Percentiles rank a stretch among this genome's conserved stretches.
phyloP scores from a whole-genome alignment of 108 stramenopile species.

The Pseudonitzschia delicatissima region DNA sequence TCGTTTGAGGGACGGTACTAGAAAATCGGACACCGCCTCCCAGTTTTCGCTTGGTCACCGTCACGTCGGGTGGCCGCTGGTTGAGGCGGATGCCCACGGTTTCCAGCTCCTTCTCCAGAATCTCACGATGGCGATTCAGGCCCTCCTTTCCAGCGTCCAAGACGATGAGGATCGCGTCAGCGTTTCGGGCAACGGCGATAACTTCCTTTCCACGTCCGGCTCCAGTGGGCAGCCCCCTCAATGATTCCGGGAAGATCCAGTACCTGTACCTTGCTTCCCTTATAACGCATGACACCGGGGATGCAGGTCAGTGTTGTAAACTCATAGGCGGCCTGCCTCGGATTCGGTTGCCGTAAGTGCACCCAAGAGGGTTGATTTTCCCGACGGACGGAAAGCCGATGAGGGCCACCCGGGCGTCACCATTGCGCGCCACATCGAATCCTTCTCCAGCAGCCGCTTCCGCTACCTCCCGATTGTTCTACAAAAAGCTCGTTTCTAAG shows the following conservation, averaged over 20 bases:
- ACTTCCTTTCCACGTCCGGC: constrained; percentile 98
- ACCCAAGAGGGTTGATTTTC: constrained; percentile 89
- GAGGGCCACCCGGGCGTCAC: constrained; percentile 96
- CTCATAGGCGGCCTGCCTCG: constrained; percentile 88
- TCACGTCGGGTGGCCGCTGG: constrained; percentile 88
- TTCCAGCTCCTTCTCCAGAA: constrained; percentile 96
- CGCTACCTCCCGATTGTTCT: constrained; percentile 83
- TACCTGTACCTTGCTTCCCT: constrained; percentile 92
- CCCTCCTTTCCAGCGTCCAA: constrained; percentile 97
- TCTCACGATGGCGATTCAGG: constrained; percentile 93
- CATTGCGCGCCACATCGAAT: constrained; percentile 92
- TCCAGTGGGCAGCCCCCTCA: constrained; percentile 98
- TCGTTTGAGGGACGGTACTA: constrained; percentile 86
- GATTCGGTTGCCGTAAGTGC: constrained; percentile 90
- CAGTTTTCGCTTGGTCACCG: constrained; percentile 81
- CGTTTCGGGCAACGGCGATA: constrained; percentile 94
- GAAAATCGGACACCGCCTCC: constrained; percentile 94
- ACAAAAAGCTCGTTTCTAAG: constrained; percentile 92
- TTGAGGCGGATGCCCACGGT: constrained; percentile 98
- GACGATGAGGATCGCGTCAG: constrained; percentile 97
- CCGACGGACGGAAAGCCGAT: constrained; percentile 95
- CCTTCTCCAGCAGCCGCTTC: constrained; percentile 78
- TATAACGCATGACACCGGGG: constrained; percentile 89
- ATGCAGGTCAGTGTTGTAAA: constrained; percentile 99
- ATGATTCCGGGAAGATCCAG: constrained; percentile 99